Percentiles rank a stretch among this genome's conserved stretches.
phyloP scores from a whole-genome alignment of 2,329 filamentous ascomycete genomes.

The Scedosporium apiospermum region DNA sequence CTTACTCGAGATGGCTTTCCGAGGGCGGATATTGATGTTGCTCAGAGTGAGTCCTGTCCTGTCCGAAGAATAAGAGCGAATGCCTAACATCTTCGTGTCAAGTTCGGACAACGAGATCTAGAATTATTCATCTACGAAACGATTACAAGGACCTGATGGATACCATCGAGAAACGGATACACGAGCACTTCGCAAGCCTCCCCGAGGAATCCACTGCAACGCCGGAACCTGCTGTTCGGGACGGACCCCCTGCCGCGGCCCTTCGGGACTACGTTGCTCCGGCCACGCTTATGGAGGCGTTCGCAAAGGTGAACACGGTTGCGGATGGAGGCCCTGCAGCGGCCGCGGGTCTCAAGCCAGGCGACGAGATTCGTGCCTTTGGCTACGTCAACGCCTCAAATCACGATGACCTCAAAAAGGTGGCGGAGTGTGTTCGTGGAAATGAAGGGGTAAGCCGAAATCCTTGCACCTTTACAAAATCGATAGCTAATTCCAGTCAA shows the following conservation, averaged over 20 bases:
- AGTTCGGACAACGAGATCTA: conserved; percentile 88
- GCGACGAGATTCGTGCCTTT: conserved; percentile 77
- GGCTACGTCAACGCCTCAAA: conserved; percentile 76
- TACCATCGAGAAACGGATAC: conserved; percentile 74
- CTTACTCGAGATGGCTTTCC: conserved; percentile 88
- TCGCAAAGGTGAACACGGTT: conserved; percentile 85
- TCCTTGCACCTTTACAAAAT: not conserved
- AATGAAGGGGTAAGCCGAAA: conserved; percentile 69
- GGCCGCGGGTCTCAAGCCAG: conserved; percentile 66
- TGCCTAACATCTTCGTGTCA: conserved; percentile 8
- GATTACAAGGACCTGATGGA: conserved; percentile 88
- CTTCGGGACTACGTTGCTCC: conserved; percentile 7
- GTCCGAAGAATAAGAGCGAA: not conserved
- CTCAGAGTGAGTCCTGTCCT: conserved; percentile 57
- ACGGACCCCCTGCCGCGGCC: not conserved
- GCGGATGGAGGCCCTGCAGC: conserved; percentile 71
- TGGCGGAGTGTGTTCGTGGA: conserved; percentile 81
- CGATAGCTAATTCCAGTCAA: conserved; percentile 22
- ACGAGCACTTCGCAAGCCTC: conserved; percentile 76
- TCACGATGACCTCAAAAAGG: conserved; percentile 74
- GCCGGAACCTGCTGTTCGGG: not conserved
- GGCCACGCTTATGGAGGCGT: conserved; percentile 36
- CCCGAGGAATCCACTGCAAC: conserved; percentile 27
- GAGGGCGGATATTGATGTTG: conserved; percentile 85
- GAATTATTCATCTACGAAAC: conserved; percentile 82